A percentile compares a stretch with the other conserved stretches of the same genome.
phyloP scores from a whole-genome alignment of 2,329 filamentous ascomycete species.

The Coleophoma cylindrospora region DNA sequence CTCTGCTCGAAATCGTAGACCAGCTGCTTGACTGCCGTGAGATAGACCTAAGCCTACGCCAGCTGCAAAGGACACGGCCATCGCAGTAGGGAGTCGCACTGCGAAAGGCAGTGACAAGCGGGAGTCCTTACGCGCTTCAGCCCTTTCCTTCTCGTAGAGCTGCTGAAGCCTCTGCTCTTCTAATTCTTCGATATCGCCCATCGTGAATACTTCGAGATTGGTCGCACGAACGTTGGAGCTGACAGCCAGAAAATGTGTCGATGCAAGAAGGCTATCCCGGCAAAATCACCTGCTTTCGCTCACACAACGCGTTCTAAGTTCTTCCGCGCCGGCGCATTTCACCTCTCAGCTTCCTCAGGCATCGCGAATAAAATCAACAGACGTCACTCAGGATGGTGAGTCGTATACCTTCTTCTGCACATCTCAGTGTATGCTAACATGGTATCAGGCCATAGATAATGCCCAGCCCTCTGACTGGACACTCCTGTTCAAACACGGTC shows the following conservation, averaged over 20 bases:
- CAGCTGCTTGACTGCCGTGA: slow-evolving; percentile 68
- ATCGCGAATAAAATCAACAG: too few species aligned
- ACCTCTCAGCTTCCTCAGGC: not conserved
- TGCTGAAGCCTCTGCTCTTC: not conserved
- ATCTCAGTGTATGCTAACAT: slow-evolving; percentile 3
- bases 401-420: not conserved
- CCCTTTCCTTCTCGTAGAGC: slow-evolving; percentile 9
- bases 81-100: slow-evolving; percentile 61
- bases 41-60: slow-evolving; percentile 67
- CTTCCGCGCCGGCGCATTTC: slow-evolving; percentile 2
- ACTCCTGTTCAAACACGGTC: slow-evolving; percentile 68
- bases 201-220: slow-evolving; percentile 4
- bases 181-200: slow-evolving; percentile 7
- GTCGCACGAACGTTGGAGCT: slow-evolving; percentile 11
- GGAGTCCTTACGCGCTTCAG: slow-evolving; percentile 13
- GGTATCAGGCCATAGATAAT: slow-evolving; percentile 9
- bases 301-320: not conserved
- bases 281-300: slow-evolving; percentile 1
- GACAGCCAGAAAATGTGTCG: not conserved
- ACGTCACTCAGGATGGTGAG: not conserved
- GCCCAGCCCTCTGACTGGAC: slow-evolving; percentile 50
- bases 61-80: slow-evolving; percentile 57
- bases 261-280: slow-evolving; percentile 5
- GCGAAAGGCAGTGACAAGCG: slow-evolving; percentile 59
- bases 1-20: slow-evolving; percentile 86